Percentiles rank a stretch among this genome's conserved stretches.
phyloP scores from a whole-genome alignment of 495 filamentous ascomycete genomes.

The Wilcoxina mikolae region DNA sequence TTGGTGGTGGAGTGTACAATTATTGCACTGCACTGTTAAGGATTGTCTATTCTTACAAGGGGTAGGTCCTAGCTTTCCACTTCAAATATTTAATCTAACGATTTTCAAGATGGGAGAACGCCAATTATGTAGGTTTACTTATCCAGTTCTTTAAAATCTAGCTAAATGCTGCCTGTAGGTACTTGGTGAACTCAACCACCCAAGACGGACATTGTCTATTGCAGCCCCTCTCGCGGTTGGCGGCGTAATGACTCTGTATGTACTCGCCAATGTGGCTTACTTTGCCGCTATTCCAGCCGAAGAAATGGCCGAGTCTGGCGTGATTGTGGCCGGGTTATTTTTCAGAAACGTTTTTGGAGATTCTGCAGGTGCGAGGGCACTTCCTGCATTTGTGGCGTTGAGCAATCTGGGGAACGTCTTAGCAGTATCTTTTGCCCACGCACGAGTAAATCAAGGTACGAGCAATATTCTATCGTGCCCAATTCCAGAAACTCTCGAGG shows the following conservation, averaged over 20 bases:
- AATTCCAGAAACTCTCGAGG: not conserved
- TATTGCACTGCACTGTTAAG: conserved; percentile 39
- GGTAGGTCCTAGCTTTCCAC: conserved; percentile 44
- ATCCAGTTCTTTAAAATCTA: too few species aligned
- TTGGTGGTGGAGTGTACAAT: conserved; percentile 29
- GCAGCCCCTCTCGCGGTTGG: conserved; percentile 49
- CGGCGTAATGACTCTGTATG: conserved; percentile 48
- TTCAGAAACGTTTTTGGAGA: not conserved
- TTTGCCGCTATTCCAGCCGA: conserved; percentile 40
- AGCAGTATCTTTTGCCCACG: conserved; percentile 40
- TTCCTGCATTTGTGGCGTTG: conserved; percentile 55
- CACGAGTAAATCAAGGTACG: conserved; percentile 12
- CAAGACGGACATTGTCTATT: conserved; percentile 45
- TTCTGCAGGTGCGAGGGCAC: conserved; percentile 38
- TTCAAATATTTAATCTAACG: too few species aligned
- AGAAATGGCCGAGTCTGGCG: not conserved
- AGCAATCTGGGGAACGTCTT: conserved; percentile 61
- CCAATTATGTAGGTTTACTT: too few species aligned
- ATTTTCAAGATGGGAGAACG: conserved; percentile 15
- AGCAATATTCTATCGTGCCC: too few species aligned
- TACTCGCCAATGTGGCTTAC: conserved; percentile 58
- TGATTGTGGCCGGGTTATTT: not conserved
- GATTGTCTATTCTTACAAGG: conserved; percentile 37
- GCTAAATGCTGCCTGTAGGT: too few species aligned
- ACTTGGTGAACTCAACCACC: conserved; percentile 48